Conservation (phyloP, 805 yeast genomes). For the Saccharomycopsis fodiens region DNA sequence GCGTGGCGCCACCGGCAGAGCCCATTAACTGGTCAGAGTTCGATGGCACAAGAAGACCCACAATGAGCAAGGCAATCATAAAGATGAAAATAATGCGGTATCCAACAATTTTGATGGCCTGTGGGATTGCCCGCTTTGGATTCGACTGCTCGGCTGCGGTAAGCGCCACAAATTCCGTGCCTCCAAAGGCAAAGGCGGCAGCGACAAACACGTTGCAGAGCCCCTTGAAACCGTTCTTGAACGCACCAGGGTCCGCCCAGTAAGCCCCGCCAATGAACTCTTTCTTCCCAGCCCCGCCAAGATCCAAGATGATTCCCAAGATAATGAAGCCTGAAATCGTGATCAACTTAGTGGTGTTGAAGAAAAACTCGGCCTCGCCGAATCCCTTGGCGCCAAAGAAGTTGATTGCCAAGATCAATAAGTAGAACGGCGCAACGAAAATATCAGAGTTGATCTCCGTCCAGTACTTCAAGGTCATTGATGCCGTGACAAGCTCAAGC, state of each 20-base stretch:
- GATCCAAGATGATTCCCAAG: conserved; percentile 38
- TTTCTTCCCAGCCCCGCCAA: conserved; percentile 35
- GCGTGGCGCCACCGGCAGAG: conserved; percentile 33
- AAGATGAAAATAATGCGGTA: conserved; percentile 48
- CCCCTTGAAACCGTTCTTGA: conserved; percentile 48
- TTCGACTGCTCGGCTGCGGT: conserved; percentile 51
- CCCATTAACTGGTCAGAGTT: conserved; percentile 38
- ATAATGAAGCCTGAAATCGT: conserved; percentile 55
- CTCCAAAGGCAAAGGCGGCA: conserved; percentile 56
- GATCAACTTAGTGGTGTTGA: conserved; percentile 57
- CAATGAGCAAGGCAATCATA: conserved; percentile 38
- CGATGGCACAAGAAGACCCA: conserved; percentile 50
- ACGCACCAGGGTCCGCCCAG: conserved; percentile 50
- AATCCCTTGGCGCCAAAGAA: conserved; percentile 49
- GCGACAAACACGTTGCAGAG: conserved; percentile 44
- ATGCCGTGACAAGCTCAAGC: conserved; percentile 57
- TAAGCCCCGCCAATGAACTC: conserved; percentile 44
- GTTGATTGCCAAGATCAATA: conserved; percentile 39
- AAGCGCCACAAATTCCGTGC: conserved; percentile 51
- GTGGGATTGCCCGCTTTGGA: conserved; percentile 50
- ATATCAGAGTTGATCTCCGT: conserved; percentile 46
- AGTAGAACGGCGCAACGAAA: conserved; percentile 46
- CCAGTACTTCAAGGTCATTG: conserved; percentile 58
- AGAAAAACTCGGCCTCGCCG: conserved; percentile 59
- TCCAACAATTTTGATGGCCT: conserved; percentile 47